Base-by-base conservation (phyloP, 2,329 filamentous ascomycete genomes). In the Coniochaeta pulveracea region DNA sequence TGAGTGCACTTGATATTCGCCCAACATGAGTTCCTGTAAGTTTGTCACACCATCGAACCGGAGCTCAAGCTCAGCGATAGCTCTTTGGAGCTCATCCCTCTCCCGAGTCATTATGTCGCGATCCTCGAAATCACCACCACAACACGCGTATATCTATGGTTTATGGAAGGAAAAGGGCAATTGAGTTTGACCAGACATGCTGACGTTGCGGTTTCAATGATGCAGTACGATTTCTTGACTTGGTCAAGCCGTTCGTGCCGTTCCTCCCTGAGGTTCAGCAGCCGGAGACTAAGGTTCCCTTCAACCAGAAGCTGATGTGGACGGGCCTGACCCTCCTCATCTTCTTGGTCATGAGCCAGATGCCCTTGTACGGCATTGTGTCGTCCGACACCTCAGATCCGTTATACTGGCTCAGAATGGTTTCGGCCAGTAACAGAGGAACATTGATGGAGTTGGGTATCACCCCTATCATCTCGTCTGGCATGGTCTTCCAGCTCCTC, bases 301-400 rank as follows among this genome's bases (percentile, higher is more conserved):
- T 98, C 80, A 93, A 96, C 73, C 91, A 96, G 65, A 88, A 89
- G 72, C 67, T 91, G 69, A 89, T 89, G 84, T 91, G 84, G 84
- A 91, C 84, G 46, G 84, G 81, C 58, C 77, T 89, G 59, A 96
- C 91, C 45, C 76, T 98, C 50, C 71, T 98, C 61, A 93, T 96
- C 68, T 98, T 98, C 77, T 69, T 98, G 73, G 86, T 98, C 64
- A 98, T 98, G 91, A 95, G 86, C 69, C 91, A 95, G 69, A 96
- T 98, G 91, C 88, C 91, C 45, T 69, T 91, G 42, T 98, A 98
- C 67, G 91, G 91, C 65, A 98, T 98, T 63, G 93, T 98, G 56
- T 98, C 91, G 36, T 98, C 91, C 53, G 84, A 91, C 64, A 95
- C 86, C 51, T 96, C 91, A 41, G 93, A 98, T 67, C 93, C 91